Conservation (phyloP, 805 yeast species). For the Limtongia smithiae region DNA sequence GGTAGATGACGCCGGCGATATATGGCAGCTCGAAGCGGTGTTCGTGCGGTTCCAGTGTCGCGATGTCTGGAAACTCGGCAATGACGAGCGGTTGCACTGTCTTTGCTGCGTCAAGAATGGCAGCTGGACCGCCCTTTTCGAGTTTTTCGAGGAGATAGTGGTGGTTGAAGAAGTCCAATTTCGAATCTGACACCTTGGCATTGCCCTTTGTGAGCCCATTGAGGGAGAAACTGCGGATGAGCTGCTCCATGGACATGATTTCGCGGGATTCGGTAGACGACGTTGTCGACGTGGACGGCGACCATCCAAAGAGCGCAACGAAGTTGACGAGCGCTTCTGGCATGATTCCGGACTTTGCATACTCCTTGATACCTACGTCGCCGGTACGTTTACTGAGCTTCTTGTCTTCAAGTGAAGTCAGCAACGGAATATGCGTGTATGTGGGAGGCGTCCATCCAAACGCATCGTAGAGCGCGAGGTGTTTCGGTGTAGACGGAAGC, state of each 20-base stretch:
- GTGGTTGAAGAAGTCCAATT: slow-evolving; percentile 74
- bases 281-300: slow-evolving; percentile 58
- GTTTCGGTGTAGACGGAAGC: slow-evolving; percentile 95
- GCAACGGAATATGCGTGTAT: slow-evolving; percentile 84
- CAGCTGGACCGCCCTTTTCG: slow-evolving; percentile 34
- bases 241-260: slow-evolving; percentile 15
- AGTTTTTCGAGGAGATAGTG: slow-evolving; percentile 53
- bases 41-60: neutral
- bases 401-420: slow-evolving; percentile 50
- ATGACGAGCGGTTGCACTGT: slow-evolving; percentile 4
- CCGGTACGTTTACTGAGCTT: slow-evolving; percentile 85
- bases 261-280: slow-evolving; percentile 27
- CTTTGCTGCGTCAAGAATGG: slow-evolving; percentile 40
- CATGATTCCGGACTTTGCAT: slow-evolving; percentile 52
- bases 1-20: slow-evolving; percentile 1
- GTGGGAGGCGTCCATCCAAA: slow-evolving; percentile 81
- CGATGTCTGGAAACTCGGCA: neutral
- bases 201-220: slow-evolving; percentile 85
- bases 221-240: slow-evolving; percentile 49
- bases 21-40: slow-evolving; percentile 2
- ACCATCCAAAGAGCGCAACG: slow-evolving; percentile 91
- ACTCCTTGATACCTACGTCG: slow-evolving; percentile 62
- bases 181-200: slow-evolving; percentile 81
- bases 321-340: slow-evolving; percentile 89
- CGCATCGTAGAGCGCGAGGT: slow-evolving; percentile 78